A percentile compares a stretch with the other conserved stretches of the same genome.
Evolutionary conservation across 2,329 filamentous ascomycete genomes (phyloP).

Genomic region (Paraphaeosphaeria sporulosa): DNA sequence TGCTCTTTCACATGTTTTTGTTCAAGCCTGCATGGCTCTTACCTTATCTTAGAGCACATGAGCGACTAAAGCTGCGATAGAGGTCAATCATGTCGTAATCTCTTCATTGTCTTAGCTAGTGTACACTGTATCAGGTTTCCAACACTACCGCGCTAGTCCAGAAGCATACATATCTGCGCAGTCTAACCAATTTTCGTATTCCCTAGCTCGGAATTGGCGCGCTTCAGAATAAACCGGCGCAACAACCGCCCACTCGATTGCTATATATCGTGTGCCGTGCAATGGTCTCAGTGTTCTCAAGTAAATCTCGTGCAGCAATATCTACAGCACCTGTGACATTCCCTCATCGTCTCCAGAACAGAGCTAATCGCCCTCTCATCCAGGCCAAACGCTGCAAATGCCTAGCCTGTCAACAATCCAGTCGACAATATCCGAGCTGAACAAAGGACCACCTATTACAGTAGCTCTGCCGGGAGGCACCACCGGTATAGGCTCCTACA

Average conservation of each 20-base stretch:
- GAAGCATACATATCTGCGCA: neutral
- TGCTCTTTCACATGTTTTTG: too few relatives aligned
- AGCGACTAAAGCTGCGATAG: too few relatives aligned
- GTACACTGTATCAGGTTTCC: too few relatives aligned
- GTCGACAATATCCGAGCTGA: neutral
- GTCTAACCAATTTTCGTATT: neutral
- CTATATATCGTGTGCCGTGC: neutral
- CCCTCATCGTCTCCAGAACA: neutral
- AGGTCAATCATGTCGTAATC: too few relatives aligned
- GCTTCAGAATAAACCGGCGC: neutral
- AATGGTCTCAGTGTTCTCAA: neutral
- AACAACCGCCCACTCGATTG: neutral
- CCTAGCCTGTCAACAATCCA: neutral
- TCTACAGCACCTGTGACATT: neutral
- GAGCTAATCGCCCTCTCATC: neutral
- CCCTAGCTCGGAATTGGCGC: neutral
- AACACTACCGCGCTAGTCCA: neutral
- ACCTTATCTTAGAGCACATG: too few relatives aligned
- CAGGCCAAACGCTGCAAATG: neutral
- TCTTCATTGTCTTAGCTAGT: too few relatives aligned
- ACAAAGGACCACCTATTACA: neutral
- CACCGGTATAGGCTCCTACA: slow-evolving; percentile 37
- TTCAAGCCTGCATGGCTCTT: too few relatives aligned
- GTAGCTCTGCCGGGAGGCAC: slow-evolving; percentile 28
- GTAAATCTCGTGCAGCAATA: neutral